Conservation (phyloP, 306 rosid genomes). For the Hippophae rhamnoides region DNA sequence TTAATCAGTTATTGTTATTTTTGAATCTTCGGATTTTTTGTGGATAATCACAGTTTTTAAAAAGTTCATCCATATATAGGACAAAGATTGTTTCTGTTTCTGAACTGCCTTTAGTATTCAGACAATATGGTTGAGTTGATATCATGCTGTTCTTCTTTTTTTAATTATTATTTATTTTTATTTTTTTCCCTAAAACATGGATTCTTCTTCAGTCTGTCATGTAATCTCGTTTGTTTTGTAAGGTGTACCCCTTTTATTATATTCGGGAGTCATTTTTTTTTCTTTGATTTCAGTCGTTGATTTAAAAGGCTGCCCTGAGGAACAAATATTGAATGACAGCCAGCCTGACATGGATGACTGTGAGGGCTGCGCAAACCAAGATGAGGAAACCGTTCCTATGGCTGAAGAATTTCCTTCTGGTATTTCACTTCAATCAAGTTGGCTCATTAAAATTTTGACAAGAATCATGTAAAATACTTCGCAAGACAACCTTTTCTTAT, state of each 20-base stretch:
- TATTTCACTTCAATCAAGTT: slow-evolving; percentile 19
- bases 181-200: background rate
- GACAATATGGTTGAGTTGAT: background rate
- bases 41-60: too few relatives aligned
- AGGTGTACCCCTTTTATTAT: slow-evolving; percentile 3
- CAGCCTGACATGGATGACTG: slow-evolving; percentile 81
- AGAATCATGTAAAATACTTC: too few relatives aligned
- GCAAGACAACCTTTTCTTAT: too few relatives aligned
- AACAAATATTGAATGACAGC: slow-evolving; percentile 55
- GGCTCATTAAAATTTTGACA: background rate
- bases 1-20: too few relatives aligned
- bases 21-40: too few relatives aligned
- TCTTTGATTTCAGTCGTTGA: slow-evolving; percentile 39
- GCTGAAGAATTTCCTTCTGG: slow-evolving; percentile 78
- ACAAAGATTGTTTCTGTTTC: too few relatives aligned
- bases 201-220: background rate
- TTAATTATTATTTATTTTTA: background rate
- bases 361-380: slow-evolving; percentile 52
- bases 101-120: background rate
- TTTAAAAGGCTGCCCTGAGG: slow-evolving; percentile 56
- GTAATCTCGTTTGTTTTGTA: slow-evolving; percentile 6
- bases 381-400: slow-evolving; percentile 77
- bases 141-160: background rate
- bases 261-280: slow-evolving; percentile 4
- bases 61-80: too few relatives aligned